Base-by-base conservation (phyloP, 768 basidiomycete genomes). In the Dendrothele bispora region DNA sequence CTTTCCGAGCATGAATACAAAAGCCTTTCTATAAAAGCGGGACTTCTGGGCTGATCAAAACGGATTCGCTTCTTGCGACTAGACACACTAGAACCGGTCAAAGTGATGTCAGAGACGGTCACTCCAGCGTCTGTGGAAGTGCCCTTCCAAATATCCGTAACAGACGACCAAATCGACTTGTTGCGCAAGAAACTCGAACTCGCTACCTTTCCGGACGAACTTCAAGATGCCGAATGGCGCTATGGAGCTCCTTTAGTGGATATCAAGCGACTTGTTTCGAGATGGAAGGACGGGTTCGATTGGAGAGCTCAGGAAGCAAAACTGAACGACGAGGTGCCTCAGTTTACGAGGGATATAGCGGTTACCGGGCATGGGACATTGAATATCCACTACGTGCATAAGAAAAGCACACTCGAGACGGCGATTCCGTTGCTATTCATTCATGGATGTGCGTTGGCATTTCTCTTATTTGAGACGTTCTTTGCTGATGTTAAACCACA, bases 371-470 rank as follows among this genome's bases (percentile, higher is more conserved):
- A 46, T 67, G 46, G 61, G 60, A 21, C n/a, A 7, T 18, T 47
- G 22, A 28, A 40, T 4, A 52, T 68, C 12, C 68, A 70, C 42
- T 69, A 69, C 25, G 55, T 69, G 8, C 65, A 70, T 39, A 47
- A 64, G 51, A 56, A 55, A 48, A 61, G 67, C 46, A 43, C 37
- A 34, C 53, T 49, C 8, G 49, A 50, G 32, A 39, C 48, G 22
- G 46, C 34, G 10, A 39, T 47, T 22, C 46, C 46, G 20, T n/a
- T 47, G 25, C 36, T 47, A 14, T 47, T 47, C 10, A 22, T 39
- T 36, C 46, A 47, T 29, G 46, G 46, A 21, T 47, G 46, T 39
- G 20, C 25, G 46, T 2, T 42, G 8, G 7, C 8, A 18, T 8
- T 6, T 0, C 11, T 20, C 25, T 2, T 11, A 18, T 12, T 14